Percentiles rank a stretch among this genome's conserved stretches.
Conservation (phyloP, 1,284 basidiomycete species). For the Heimioporus punctisporus region DNA sequence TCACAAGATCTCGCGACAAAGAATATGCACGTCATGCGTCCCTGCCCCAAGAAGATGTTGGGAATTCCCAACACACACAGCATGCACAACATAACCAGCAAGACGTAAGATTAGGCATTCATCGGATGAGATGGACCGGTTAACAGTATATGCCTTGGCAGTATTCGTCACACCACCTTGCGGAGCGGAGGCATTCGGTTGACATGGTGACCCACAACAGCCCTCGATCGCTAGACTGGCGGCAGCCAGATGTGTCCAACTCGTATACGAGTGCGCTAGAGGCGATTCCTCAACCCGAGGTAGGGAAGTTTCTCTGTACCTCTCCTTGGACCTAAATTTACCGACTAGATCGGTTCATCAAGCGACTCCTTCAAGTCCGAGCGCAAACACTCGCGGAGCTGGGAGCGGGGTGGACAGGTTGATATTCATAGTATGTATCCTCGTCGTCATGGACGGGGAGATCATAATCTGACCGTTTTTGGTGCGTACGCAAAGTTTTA, state of each 20-base stretch:
- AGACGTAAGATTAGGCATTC: slow-evolving; percentile 32
- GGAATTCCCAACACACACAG: slow-evolving; percentile 32
- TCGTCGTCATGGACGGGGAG: slow-evolving; percentile 21
- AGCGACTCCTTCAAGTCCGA: slow-evolving; percentile 45
- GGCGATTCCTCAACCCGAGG: slow-evolving; percentile 51
- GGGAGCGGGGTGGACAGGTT: slow-evolving; percentile 54
- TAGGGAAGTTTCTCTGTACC: slow-evolving; percentile 30
- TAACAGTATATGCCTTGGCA: slow-evolving; percentile 23
- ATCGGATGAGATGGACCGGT: slow-evolving; percentile 15
- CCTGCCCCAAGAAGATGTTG: slow-evolving; percentile 32
- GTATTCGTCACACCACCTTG: slow-evolving; percentile 36
- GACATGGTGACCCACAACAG: slow-evolving; percentile 38
- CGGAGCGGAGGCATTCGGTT: slow-evolving; percentile 33
- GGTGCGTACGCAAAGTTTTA: slow-evolving; percentile 16
- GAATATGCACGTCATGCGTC: slow-evolving; percentile 35
- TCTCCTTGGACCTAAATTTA: slow-evolving; percentile 23
- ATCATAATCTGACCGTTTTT: slow-evolving; percentile 14
- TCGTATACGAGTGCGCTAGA: slow-evolving; percentile 46
- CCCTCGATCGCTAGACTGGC: slow-evolving; percentile 55
- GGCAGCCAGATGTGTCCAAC: slow-evolving; percentile 45
- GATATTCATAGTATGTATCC: slow-evolving; percentile 25
- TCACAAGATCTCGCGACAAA: slow-evolving; percentile 26
- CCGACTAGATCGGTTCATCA: slow-evolving; percentile 41
- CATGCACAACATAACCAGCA: slow-evolving; percentile 33
- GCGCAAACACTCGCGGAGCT: slow-evolving; percentile 59